Percentiles rank a stretch among this genome's conserved stretches.
These are phyloP conservation scores for Erodium maritimum DNA, from an alignment of 345 rosid genomes.

Conservation along the genomic window DNA sequence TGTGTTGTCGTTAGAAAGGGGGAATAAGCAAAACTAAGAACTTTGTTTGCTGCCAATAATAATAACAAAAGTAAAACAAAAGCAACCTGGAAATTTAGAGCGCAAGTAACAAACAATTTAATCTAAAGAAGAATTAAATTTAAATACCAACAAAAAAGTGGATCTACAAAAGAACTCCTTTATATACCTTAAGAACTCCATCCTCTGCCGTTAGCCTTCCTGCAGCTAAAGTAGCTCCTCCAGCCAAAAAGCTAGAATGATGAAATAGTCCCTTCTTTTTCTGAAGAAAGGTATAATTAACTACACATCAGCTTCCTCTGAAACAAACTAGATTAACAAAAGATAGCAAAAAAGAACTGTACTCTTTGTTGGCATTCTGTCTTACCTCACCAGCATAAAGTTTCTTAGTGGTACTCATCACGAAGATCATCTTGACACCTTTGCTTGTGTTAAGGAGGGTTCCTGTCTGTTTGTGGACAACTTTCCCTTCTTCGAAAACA, in stretches of 20 bases:
- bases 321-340: neutral
- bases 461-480: constrained; percentile 49
- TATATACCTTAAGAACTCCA: constrained; percentile 81
- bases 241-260: constrained; percentile 94
- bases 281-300: constrained; percentile 19
- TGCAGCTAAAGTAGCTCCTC: constrained; percentile 85
- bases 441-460: constrained; percentile 39
- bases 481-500: constrained; percentile 43
- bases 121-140: too few relatives aligned
- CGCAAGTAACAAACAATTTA: too few relatives aligned
- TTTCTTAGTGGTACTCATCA: constrained; percentile 67
- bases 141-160: neutral
- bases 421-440: constrained; percentile 71
- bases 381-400: constrained; percentile 70
- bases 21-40: neutral
- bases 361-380: neutral
- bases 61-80: too few relatives aligned
- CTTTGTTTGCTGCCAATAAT: too few relatives aligned
- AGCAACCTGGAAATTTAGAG: too few relatives aligned
- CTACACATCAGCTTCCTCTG: neutral
- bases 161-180: neutral
- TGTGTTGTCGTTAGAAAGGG: neutral
- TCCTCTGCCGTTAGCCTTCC: constrained; percentile 63
- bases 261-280: constrained; percentile 90
- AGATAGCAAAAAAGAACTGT: neutral